Evolutionary conservation across 495 filamentous ascomycete species (phyloP), one percentile per base, ranked within the genome.

Genomic region (Penicillium waksmanii): DNA sequence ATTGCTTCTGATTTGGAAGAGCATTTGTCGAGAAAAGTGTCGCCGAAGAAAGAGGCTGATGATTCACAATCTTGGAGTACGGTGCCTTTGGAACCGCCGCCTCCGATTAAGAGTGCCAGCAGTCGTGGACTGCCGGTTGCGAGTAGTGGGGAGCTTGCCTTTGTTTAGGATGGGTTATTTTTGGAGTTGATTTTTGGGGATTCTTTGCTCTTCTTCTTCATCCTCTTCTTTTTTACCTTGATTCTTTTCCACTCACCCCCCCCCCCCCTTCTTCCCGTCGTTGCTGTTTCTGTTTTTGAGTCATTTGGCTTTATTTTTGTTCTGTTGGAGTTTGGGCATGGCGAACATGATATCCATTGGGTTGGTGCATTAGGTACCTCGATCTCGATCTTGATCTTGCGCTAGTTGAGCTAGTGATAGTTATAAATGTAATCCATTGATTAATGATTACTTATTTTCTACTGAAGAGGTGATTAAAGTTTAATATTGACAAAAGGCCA

Each of bases 341-440:
- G 67, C 67, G 67, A 66, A 58, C 60, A 64, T 70, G 68, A 68
- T 70, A 70, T 70, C 68, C 68, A 67, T 62, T 60, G 53, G 56
- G 51, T 59, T 66, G 2, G 4, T 62, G 43, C 40, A 43, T 51
- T 57, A 33, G 25, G 42, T 19, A 44, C 27, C 36, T 55, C 17
- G 50, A 47, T 13, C 15, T 27, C 27, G 27, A 27, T 53, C 31
- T 27, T 35, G 27, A 27, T 53, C 31, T 27, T 35, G 48, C 21
- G 21, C 51, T 61, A 55, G 52, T 51, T 52, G 46, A 61, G 36
- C 36, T 56, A 53, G 59, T 56, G 36, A 33, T 49, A 31, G 35
- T 27, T 21, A 17, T 23, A 55, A 55, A 55, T 50, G 23, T 50
- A 46, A 50, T 55, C 4, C 13, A 47, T 52, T 52, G 13, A 34